A percentile compares a stretch with the other conserved stretches of the same genome.
Conservation (phyloP, 1,284 basidiomycete species). For the Fomitopsis pinicola region DNA sequence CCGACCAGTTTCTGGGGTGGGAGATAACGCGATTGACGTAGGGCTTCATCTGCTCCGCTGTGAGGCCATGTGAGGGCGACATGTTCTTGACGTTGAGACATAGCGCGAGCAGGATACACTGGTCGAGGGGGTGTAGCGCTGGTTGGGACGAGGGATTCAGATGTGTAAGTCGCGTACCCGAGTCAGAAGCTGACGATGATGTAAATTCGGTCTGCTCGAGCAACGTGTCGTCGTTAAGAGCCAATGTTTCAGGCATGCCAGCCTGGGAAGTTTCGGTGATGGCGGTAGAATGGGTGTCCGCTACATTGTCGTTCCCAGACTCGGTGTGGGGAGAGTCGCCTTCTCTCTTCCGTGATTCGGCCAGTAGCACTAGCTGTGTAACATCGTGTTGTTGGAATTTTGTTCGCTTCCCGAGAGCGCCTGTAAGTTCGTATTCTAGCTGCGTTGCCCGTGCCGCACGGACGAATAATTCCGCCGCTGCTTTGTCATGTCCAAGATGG, state of each 20-base stretch:
- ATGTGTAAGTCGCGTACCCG: constrained; percentile 46
- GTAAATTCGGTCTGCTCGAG: constrained; percentile 94
- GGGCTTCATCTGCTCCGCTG: constrained; percentile 85
- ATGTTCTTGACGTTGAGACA: constrained; percentile 89
- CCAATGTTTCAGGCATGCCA: constrained; percentile 71
- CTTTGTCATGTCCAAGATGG: constrained; percentile 68
- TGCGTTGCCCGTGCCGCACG: constrained; percentile 75
- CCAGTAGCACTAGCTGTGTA: constrained; percentile 92
- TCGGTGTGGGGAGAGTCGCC: constrained; percentile 22
- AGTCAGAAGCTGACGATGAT: constrained; percentile 41
- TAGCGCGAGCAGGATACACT: constrained; percentile 84
- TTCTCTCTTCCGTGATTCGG: constrained; percentile 69
- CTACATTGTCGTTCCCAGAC: constrained; percentile 17
- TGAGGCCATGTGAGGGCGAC: constrained; percentile 83
- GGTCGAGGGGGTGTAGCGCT: constrained; percentile 84
- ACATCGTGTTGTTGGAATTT: constrained; percentile 88
- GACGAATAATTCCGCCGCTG: constrained; percentile 79
- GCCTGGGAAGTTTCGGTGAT: neutral
- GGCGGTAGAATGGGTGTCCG: constrained; percentile 11
- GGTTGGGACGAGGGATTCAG: constrained; percentile 86
- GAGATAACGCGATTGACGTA: constrained; percentile 84
- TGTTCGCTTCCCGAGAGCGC: constrained; percentile 90
- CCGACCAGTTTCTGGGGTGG: constrained; percentile 89
- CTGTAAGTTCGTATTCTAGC: constrained; percentile 88
- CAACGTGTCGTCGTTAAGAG: constrained; percentile 94